Conservation (phyloP, 1,284 basidiomycete species). For the Volvariella surrecta region DNA sequence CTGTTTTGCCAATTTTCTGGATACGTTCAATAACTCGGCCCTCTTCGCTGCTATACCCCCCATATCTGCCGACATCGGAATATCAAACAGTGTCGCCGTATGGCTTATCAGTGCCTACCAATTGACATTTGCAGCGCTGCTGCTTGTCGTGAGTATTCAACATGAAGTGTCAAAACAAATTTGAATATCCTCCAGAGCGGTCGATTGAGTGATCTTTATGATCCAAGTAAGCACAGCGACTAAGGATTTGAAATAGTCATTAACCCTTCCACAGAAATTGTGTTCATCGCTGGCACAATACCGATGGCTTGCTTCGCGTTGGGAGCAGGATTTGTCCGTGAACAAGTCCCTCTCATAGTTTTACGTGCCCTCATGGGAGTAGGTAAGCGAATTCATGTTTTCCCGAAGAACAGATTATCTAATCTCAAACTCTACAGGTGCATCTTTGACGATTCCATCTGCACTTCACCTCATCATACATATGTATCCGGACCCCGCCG, state of each 20-base stretch:
- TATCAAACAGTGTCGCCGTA: conserved; percentile 17
- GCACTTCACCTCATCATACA: conserved; percentile 29
- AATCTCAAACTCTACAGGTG: conserved; percentile 11
- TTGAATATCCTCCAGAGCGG: conserved; percentile 19
- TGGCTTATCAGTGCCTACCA: conserved; percentile 29
- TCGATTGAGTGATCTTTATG: conserved; percentile 24
- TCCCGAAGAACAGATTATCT: background rate
- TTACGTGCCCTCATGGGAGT: conserved; percentile 26
- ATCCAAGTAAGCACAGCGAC: conserved; percentile 20
- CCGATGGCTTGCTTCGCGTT: conserved; percentile 21
- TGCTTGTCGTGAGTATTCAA: conserved; percentile 17
- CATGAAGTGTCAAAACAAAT: background rate
- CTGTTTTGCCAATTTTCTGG: conserved; percentile 26
- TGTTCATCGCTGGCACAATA: conserved; percentile 19
- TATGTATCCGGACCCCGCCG: conserved; percentile 25
- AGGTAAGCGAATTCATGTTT: conserved; percentile 12
- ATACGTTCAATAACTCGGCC: conserved; percentile 24
- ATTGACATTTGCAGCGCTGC: conserved; percentile 27
- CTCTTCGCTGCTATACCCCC: conserved; percentile 23
- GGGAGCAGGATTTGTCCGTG: conserved; percentile 20
- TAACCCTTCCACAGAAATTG: conserved; percentile 12
- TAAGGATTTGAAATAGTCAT: background rate
- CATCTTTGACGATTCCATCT: conserved; percentile 25
- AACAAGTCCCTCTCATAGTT: conserved; percentile 22
- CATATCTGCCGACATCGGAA: conserved; percentile 15